Evolutionary conservation across 2,329 filamentous ascomycete species (phyloP), one percentile per base, ranked within the genome.

Genomic region (Metarhizium robertsii): DNA sequence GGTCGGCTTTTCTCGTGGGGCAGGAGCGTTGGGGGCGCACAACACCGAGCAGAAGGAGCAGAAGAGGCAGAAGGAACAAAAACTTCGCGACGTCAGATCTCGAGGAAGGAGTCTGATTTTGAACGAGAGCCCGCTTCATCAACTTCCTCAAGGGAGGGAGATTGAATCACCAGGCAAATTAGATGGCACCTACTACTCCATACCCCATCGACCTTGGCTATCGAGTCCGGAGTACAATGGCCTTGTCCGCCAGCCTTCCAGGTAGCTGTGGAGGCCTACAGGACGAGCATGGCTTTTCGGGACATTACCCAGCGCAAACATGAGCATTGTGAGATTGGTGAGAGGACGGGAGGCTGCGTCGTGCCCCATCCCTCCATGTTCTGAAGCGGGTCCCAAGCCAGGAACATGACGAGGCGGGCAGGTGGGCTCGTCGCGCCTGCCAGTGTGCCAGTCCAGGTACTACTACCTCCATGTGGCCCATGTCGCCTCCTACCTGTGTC

Each of bases 311-410:
- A 50, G 52, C 46, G 49, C 42, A 54, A 52, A 30, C 51, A 50
- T 18, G 42, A 55, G 49, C 49, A 50, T 45, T 57, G 61, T 60
- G 60, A 67, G 62, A 66, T 66, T 66, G 64, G 60, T 57, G 61
- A 62, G 61, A 58, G 60, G 53, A 58, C 53, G 52, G 55, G 53
- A 54, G 50, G 53, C 51, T 56, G 18, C 53, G 7, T 52, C 20
- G 52, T 49, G 32, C 30, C 55, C 50, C 43, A 46, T 46, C 8
- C 43, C 43, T 46, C 40, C 40, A 42, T 18, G 3, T 34, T 34
- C 32, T 34, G 6, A 16, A 40, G 38, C 13, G 38, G 38, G 14
- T 5, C 38, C 38, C 8, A 16, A 16, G 38, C 38, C 38, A 40
- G 48, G 53, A 50, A 50, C 45, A 53, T 53, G 53, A 45, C 46